phyloP scores from a whole-genome alignment of 192 early-diverging fungal genomes.

The Gryganskiella cystojenkinii region DNA sequence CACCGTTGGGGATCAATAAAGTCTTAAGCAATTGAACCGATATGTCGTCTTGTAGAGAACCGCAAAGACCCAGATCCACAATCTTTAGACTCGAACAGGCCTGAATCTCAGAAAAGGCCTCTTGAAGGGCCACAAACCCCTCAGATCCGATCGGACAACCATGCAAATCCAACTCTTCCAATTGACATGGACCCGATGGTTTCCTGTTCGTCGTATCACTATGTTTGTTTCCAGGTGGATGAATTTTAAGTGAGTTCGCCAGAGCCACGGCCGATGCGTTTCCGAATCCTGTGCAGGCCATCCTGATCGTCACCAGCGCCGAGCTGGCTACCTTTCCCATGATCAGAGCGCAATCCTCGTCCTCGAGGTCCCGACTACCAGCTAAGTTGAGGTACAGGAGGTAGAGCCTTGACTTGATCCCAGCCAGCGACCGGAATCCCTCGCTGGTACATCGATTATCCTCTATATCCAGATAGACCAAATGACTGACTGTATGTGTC shows the following conservation, averaged over 20 bases:
- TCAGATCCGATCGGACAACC: conserved; percentile 27
- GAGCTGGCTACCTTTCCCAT: conserved; percentile 23
- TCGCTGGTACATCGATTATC: conserved; percentile 35
- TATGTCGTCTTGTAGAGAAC: conserved; percentile 12
- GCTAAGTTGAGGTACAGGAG: conserved; percentile 36
- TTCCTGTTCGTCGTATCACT: background rate
- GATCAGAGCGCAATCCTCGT: conserved; percentile 31
- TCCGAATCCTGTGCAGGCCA: conserved; percentile 42
- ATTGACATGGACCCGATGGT: conserved; percentile 6
- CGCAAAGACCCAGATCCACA: conserved; percentile 39
- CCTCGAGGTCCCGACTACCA: conserved; percentile 21
- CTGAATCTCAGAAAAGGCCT: background rate
- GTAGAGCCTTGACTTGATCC: conserved; percentile 24
- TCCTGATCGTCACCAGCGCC: conserved; percentile 19
- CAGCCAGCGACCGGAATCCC: conserved; percentile 31
- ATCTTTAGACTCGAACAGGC: conserved; percentile 12
- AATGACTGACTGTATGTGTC: conserved; percentile 18
- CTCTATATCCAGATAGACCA: conserved; percentile 46
- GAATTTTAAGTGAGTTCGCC: background rate
- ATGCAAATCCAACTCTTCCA: conserved; percentile 40
- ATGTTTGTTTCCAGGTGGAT: background rate
- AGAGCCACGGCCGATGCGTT: conserved; percentile 23
- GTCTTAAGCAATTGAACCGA: conserved; percentile 11
- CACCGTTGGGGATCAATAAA: conserved; percentile 23
- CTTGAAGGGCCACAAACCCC: conserved; percentile 11